Conservation (phyloP, 768 basidiomycete genomes). For the Trametes maxima region DNA sequence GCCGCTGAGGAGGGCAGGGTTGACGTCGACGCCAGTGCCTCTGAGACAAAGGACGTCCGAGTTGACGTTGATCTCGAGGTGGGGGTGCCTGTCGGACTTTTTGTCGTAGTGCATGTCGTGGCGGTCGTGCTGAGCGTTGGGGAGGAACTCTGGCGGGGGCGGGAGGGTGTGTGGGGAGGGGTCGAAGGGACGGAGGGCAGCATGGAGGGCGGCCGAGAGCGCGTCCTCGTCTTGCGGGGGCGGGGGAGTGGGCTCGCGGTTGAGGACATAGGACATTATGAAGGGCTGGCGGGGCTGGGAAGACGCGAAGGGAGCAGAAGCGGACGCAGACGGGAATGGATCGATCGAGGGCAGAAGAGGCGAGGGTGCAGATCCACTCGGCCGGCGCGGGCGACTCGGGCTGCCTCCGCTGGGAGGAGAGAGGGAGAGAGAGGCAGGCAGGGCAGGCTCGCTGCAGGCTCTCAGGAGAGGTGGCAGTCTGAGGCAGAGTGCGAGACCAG, state of each 20-base stretch:
- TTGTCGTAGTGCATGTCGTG: conserved; percentile 39
- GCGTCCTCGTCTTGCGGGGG: conserved; percentile 38
- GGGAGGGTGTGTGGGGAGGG: conserved; percentile 17
- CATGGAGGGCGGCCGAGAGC: conserved; percentile 41
- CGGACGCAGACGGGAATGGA: not conserved
- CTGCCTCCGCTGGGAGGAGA: not conserved
- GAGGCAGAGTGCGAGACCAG: not conserved
- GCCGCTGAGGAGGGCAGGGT: conserved; percentile 80
- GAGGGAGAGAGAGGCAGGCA: not conserved
- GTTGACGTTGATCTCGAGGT: conserved; percentile 77
- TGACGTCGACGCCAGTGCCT: conserved; percentile 82
- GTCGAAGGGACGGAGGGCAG: conserved; percentile 38
- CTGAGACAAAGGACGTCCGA: conserved; percentile 69
- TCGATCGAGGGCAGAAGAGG: conserved; percentile 1
- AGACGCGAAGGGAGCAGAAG: not conserved
- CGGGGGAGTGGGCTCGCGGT: conserved; percentile 38
- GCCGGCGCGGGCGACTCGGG: not conserved
- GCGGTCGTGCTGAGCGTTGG: conserved; percentile 8
- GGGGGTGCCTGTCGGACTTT: conserved; percentile 50
- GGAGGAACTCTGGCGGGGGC: conserved; percentile 20
- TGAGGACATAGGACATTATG: conserved; percentile 39
- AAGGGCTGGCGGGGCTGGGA: not conserved
- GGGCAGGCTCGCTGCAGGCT: not conserved
- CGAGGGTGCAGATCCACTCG: not conserved
- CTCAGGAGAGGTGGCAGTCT: not conserved